phyloP scores from a whole-genome alignment of 805 yeast species.

The Candida railenensis region DNA sequence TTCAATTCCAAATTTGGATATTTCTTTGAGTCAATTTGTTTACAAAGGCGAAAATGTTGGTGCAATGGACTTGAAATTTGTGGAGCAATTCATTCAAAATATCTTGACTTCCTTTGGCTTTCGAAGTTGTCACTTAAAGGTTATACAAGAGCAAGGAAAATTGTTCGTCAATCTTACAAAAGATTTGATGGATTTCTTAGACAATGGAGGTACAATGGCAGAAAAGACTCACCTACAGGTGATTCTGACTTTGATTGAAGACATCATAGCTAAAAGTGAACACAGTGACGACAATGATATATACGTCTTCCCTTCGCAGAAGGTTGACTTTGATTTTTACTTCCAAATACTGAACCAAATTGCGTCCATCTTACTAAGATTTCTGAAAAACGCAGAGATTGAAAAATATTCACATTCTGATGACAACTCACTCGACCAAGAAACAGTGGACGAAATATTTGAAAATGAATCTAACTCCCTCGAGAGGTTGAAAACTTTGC shows the following conservation, averaged over 20 bases:
- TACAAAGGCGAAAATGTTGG: not conserved
- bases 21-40: not conserved
- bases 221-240: not conserved
- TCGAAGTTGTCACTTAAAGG: not conserved
- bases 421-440: not conserved
- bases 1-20: not conserved
- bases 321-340: not conserved
- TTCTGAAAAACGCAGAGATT: conserved; percentile 7
- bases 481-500: not conserved
- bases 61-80: not conserved
- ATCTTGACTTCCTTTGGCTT: not conserved
- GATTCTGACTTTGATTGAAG: not conserved
- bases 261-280: not conserved
- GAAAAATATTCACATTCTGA: conserved; percentile 5
- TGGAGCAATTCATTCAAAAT: not conserved
- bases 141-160: not conserved
- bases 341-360: not conserved
- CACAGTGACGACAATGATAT: not conserved
- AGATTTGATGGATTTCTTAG: not conserved
- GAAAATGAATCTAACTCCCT: conserved; percentile 1
- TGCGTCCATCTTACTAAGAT: not conserved
- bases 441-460: conserved; percentile 6
- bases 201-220: not conserved
- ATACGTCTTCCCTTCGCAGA: not conserved
- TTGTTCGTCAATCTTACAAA: not conserved